Base-by-base conservation (phyloP, 441 rosid species). In the Gossypium davidsonii region DNA sequence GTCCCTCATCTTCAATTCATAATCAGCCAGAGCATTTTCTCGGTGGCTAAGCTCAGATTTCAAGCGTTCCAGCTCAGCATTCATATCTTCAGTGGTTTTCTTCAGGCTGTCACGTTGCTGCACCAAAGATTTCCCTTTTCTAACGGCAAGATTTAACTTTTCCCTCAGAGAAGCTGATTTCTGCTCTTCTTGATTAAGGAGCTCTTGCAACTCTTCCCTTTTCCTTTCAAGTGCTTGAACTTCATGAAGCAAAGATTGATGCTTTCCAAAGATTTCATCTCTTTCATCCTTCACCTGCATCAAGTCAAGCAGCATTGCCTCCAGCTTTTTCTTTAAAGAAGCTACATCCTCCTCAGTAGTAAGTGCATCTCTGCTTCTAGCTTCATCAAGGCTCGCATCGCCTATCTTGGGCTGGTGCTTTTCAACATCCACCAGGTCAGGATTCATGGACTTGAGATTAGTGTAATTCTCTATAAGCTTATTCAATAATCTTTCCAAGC, bases 121-220 rank as follows among this genome's bases (percentile, higher is more conserved):
- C 84, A 96, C 97, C 87, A 96, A 84, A 21, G 89, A 88, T 83
- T 96, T 96, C 73, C 99, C 98, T 90, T 96, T 96, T 79, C 97
- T 85, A 79, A 96, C 98, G 57, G 98, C 99, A 79, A 92, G 88
- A 76, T 88, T 91, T 83, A 96, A 73, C 82, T 94, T 96, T 84
- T 96, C 99, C 79, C 96, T 89, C 3, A 79, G 76, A 72, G 97
- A 88, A 76, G 87, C 83, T 64, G 94, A 88, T 83, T 88, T 96
- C 85, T 89, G 97, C 85, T 92, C 97, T 86, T 94, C 99, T 83
- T 87, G 95, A 71, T 74, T 75, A 67, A 90, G 94, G 39, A 80
- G 80, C 75, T 79, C 92, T 74, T 85, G 93, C 86, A 96, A 79
- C 79, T 90, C 93, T 65, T 74, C 70, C 46, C 76, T 85, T 81